A percentile compares a stretch with the other conserved stretches of the same genome.
These are phyloP conservation scores for Hepatocystis sp. DNA, from an alignment of 169 alveolate species.

Conservation along the genomic window DNA sequence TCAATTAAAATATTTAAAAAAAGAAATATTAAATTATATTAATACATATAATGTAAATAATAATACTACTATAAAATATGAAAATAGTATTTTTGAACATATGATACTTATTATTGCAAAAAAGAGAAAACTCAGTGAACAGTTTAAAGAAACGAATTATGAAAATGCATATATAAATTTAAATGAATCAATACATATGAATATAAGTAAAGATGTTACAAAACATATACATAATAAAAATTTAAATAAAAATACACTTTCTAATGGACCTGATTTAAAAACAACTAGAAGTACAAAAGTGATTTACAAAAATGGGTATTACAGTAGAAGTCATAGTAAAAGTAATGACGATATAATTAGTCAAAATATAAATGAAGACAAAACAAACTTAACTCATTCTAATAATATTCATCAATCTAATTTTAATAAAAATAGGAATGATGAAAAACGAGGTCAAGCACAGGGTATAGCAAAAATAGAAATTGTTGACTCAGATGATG, in stretches of 20 bases:
- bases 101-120: slow-evolving; percentile 45
- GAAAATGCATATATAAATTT: slow-evolving; percentile 56
- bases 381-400: too few species aligned
- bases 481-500: background rate
- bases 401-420: too few species aligned
- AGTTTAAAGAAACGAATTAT: slow-evolving; percentile 58
- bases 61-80: slow-evolving; percentile 22
- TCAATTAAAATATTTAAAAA: slow-evolving; percentile 56
- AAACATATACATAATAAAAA: too few species aligned
- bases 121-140: slow-evolving; percentile 58
- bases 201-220: slow-evolving; percentile 58
- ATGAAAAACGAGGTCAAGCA: too few species aligned
- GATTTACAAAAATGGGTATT: too few species aligned
- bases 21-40: slow-evolving; percentile 32
- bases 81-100: slow-evolving; percentile 70
- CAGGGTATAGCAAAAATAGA: too few species aligned
- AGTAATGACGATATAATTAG: too few species aligned
- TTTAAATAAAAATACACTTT: background rate
- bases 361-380: too few species aligned
- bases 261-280: slow-evolving; percentile 14
- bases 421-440: too few species aligned
- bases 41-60: slow-evolving; percentile 45
- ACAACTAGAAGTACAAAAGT: slow-evolving; percentile 51
- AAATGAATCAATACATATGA: slow-evolving; percentile 67
- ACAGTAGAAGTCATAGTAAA: too few species aligned